phyloP scores from a whole-genome alignment of 257 asterid genomes.

The Solanum lycopersicoides region DNA sequence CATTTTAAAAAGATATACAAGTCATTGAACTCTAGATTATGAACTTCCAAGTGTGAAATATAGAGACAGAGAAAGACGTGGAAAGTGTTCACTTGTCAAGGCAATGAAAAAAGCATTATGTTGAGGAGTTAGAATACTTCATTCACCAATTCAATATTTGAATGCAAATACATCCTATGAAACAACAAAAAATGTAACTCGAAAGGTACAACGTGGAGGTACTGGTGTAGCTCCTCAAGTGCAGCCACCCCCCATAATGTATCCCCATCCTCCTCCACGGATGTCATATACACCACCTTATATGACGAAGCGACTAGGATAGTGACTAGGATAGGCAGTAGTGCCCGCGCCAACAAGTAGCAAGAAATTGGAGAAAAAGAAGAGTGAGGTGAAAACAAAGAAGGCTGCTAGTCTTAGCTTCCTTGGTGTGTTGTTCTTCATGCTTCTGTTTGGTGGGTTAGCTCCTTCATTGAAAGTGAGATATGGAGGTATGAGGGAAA shows the following conservation, averaged over 20 bases:
- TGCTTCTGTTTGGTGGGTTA: no score
- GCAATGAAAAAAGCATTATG: conserved; percentile 61
- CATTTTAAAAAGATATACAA: no score
- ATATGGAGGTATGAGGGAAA: no score
- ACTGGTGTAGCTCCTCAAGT: conserved; percentile 24
- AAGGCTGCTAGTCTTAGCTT: conserved; percentile 57
- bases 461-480: no score
- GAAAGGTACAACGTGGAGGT: conserved; percentile 41
- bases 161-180: conserved; percentile 48
- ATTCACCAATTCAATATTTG: conserved; percentile 63
- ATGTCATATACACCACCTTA: conserved; percentile 68
- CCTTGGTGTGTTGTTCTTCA: conserved; percentile 6
- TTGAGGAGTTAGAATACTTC: conserved; percentile 62
- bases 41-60: no score
- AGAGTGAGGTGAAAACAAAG: not conserved
- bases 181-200: conserved; percentile 53
- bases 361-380: conserved; percentile 53
- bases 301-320: conserved; percentile 71
- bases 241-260: conserved; percentile 48
- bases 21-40: no score
- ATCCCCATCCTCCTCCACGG: conserved; percentile 76
- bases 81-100: conserved; percentile 74
- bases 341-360: conserved; percentile 31
- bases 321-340: conserved; percentile 40
- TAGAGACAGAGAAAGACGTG: not conserved